Conservation (phyloP, 2,329 filamentous ascomycete species). For the Aspergillaceae sp. region DNA sequence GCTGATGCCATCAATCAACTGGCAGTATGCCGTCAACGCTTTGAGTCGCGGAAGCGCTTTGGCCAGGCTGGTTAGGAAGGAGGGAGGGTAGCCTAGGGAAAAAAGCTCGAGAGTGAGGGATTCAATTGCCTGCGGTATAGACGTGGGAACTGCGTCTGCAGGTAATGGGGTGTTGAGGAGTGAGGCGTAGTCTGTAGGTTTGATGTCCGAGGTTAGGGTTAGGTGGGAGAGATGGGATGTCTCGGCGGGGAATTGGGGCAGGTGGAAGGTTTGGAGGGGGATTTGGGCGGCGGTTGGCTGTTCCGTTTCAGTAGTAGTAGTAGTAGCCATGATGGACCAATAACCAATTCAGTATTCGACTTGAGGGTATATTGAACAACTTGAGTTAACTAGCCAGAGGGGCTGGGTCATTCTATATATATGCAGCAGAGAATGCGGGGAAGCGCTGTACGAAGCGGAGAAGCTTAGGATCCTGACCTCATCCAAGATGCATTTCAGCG, state of each 20-base stretch:
- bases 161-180: slow-evolving; percentile 26
- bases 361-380: too few relatives aligned
- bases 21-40: neutral
- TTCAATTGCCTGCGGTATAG: neutral
- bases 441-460: too few relatives aligned
- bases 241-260: neutral
- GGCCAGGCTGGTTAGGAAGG: neutral
- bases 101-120: neutral
- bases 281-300: neutral
- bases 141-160: neutral
- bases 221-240: neutral
- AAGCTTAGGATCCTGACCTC: too few relatives aligned
- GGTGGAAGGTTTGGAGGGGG: neutral
- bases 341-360: too few relatives aligned
- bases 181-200: slow-evolving; percentile 38
- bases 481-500: too few relatives aligned
- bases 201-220: slow-evolving; percentile 27
- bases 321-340: too few relatives aligned
- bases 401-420: too few relatives aligned
- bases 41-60: neutral
- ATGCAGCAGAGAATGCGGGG: too few relatives aligned
- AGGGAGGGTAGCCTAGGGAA: neutral
- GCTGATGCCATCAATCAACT: neutral
- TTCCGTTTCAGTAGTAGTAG: too few relatives aligned
- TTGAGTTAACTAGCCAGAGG: too few relatives aligned